Evolutionary conservation across 148 eudicot genomes (phyloP), one percentile per base, ranked within the genome.

Genomic region (Heliosperma pusillum): DNA sequence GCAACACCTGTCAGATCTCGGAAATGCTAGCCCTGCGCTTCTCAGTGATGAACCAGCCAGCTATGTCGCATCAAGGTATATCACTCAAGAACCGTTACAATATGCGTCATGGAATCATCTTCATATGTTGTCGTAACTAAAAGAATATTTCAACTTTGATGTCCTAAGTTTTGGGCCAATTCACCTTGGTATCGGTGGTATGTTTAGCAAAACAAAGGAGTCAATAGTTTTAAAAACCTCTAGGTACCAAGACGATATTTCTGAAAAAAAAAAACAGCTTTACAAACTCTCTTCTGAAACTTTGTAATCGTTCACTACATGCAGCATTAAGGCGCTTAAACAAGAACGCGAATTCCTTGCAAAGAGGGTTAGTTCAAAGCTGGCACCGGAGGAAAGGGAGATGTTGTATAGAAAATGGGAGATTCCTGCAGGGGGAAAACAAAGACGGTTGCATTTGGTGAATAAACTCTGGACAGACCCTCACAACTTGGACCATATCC

Each of bases 11-110:
- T 88, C 96, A 12, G 99, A 90, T 75, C 87, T 95, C 76, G 99
- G 99, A 45, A 95, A 95, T 81, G 97, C 99, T 30, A 95, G 99
- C 87, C 99, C 99, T 13, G 99, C 99, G 29, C 97, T 95, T 55
- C 83, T 95, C 68, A 84, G 97, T 40, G 97, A 95, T 79, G 97
- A 90, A 70, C 97, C 99, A 47, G 89, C 97, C 25, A 80, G 87
- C 80, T 88, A 88, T 56, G 97, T 92, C 66, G 73, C 94, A 26
- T 87, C 97, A 64, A 90, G 99, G 97, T 92, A 87, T 60, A 11
- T 19, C 29, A 25, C 19, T 36, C 55, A 50, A 47, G 3, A 50
- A 4, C 12, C 55, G 13, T 50, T 36, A 1, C 42, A 36, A 5
- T 7, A 36, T 36, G 42, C 42, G 3, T 1, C 9, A 36, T 36